phyloP scores from a whole-genome alignment of 208 protist species.

The Wallacemonas collosoma region DNA sequence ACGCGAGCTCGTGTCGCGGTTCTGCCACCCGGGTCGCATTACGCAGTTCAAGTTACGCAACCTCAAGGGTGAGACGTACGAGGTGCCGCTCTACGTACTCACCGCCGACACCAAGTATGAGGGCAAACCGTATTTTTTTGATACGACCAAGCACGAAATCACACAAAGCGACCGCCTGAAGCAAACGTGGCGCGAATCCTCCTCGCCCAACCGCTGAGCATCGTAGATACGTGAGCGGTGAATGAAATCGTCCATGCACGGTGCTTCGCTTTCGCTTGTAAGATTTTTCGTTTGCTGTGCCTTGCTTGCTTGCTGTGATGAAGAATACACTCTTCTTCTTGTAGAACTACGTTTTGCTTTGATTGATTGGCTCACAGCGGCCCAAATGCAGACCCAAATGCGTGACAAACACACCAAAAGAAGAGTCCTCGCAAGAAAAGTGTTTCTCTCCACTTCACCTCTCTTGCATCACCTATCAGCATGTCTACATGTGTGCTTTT shows the following conservation, averaged over 20 bases:
- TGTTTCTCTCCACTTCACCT: neutral
- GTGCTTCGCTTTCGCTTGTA: neutral
- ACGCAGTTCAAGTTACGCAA: conserved; percentile 26
- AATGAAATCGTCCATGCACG: too few relatives aligned
- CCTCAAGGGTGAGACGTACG: conserved; percentile 27
- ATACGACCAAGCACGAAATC: conserved; percentile 30
- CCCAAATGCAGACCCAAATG: neutral
- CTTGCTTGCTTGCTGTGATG: neutral
- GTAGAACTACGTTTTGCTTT: neutral
- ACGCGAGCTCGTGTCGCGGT: conserved; percentile 29
- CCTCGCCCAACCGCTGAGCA: neutral
- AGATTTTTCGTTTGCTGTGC: conserved; percentile 1
- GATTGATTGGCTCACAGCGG: too few relatives aligned
- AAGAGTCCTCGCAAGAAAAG: neutral
- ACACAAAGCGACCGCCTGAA: conserved; percentile 42
- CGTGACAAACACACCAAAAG: neutral
- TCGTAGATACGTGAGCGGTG: neutral
- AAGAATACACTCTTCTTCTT: neutral
- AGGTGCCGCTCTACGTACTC: conserved; percentile 47
- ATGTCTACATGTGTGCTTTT: neutral
- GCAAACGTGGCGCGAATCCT: conserved; percentile 18
- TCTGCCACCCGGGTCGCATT: conserved; percentile 36
- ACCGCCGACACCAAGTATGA: conserved; percentile 39
- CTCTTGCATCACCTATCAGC: neutral
- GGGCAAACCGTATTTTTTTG: conserved; percentile 50